Percentiles rank a stretch among this genome's conserved stretches.
Conservation (phyloP, 345 rosid genomes). For the Brassica incana region DNA sequence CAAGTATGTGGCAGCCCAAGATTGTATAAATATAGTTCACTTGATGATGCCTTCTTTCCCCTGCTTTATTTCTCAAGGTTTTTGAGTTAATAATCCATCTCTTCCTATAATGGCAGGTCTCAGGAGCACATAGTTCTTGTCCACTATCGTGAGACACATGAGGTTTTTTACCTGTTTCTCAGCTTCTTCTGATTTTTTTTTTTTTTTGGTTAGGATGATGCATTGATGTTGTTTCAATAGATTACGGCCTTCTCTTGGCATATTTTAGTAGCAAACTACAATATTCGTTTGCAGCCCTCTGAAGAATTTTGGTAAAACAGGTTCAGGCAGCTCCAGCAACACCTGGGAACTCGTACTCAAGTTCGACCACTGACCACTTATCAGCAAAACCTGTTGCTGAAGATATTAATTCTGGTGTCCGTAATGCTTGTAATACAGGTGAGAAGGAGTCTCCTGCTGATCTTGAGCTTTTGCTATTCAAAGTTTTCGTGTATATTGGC, state of each 20-base stretch:
- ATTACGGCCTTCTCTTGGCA: constrained; percentile 21
- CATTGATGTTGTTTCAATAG: not conserved
- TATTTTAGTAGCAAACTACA: constrained; percentile 15
- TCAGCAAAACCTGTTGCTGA: constrained; percentile 44
- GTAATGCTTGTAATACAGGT: constrained; percentile 43
- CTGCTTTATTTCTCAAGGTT: constrained; percentile 7
- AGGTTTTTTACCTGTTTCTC: constrained; percentile 43
- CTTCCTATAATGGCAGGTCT: constrained; percentile 48
- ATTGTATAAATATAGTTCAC: not conserved
- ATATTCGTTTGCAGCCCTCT: constrained; percentile 16
- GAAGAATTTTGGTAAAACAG: constrained; percentile 39
- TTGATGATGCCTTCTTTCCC: not conserved
- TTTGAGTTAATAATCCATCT: not conserved
- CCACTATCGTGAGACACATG: constrained; percentile 95
- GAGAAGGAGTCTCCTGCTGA: constrained; percentile 42
- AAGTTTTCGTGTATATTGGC: not conserved
- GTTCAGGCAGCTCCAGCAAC: constrained; percentile 79
- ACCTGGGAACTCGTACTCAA: constrained; percentile 65
- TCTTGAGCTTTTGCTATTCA: not conserved
- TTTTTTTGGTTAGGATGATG: constrained; percentile 13
- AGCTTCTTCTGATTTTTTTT: constrained; percentile 6
- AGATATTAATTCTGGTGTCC: constrained; percentile 58
- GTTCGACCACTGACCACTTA: constrained; percentile 74
- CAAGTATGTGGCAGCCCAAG: constrained; percentile 60
- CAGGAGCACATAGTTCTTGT: constrained; percentile 96